Base-by-base conservation (phyloP, 306 rosid genomes). In the Prunus dulcis region DNA sequence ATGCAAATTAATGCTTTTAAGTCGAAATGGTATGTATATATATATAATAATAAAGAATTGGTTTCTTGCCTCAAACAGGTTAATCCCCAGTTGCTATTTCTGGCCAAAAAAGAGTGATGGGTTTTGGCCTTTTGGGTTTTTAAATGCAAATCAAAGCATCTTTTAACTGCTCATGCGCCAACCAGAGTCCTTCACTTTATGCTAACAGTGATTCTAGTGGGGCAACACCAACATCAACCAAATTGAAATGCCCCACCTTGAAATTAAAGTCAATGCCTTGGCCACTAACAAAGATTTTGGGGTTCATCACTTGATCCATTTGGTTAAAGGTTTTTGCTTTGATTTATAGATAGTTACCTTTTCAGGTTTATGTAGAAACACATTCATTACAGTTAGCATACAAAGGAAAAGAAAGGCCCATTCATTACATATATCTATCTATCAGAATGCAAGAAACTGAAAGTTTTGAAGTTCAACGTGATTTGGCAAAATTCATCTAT, bases 221-320 rank as follows among this genome's bases (percentile, higher is more conserved):
- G 22, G 23, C 25, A 34, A 34, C 47, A 62, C 30, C 23, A 75
- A 62, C 20, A 51, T 50, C 52, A 64, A 63, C 28, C 63, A 51
- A 50, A 11, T 52, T 23, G 71, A 75, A 50, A 63, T 63, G n/a
- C 62, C 50, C 61, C 60, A n/a, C 12, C 25, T 25, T 17, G 0
- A 47, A 47, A 46, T 28, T 2, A 12, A 32, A 2, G 49, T 58
- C 75, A 77, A 60, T 77, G 75, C 76, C 51, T 62, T 64, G 49
- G 65, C 77, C 82, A 53, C 73, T 43, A 14, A 52, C 67, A n/a
- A 62, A 64, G 12, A 25, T 41, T 63, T 64, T 64, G 77, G 18
- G 52, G 30, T 9, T 62, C 67, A 11, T 67, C 53, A 2, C 28
- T 45, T 6, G 32, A 67, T 43, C 32, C 5, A 22, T 45, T 67